Conservation (phyloP, 164 flowering plant genomes). For the Taxillus chinensis region DNA sequence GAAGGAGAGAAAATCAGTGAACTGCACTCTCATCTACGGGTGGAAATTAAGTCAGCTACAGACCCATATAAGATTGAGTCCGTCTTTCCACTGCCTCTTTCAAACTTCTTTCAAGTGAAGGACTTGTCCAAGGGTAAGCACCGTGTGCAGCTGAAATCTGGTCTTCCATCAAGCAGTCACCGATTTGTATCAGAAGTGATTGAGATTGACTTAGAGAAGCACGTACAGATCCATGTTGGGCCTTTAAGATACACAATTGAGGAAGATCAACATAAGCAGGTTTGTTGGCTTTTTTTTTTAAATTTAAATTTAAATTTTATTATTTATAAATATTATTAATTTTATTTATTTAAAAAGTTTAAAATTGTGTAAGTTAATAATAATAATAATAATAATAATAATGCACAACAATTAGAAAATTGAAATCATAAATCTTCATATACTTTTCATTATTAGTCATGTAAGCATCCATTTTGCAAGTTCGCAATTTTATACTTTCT, state of each 20-base stretch:
- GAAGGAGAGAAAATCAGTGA: conserved; percentile 55
- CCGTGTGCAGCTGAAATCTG: conserved; percentile 61
- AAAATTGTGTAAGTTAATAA: no score
- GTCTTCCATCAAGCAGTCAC: conserved; percentile 37
- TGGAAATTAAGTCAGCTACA: conserved; percentile 73
- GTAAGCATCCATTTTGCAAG: no score
- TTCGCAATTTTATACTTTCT: no score
- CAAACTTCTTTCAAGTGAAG: conserved; percentile 79
- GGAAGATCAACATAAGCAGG: conserved; percentile 73
- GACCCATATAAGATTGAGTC: conserved; percentile 62
- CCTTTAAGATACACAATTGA: conserved; percentile 63
- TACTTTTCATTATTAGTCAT: no score
- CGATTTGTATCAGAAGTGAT: conserved; percentile 69
- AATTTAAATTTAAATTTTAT: neutral
- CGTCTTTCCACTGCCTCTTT: conserved; percentile 68
- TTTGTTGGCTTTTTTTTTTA: conserved; percentile 11
- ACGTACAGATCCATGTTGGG: conserved; percentile 70
- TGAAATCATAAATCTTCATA: no score
- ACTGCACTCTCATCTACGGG: conserved; percentile 53
- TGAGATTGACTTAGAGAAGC: conserved; percentile 75
- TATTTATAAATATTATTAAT: no score
- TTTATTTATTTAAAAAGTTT: no score
- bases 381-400: no score
- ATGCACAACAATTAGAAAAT: no score
- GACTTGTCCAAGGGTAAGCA: conserved; percentile 70